Base-by-base conservation (phyloP, 768 basidiomycete species). In the Tricholoma saponaceum region DNA sequence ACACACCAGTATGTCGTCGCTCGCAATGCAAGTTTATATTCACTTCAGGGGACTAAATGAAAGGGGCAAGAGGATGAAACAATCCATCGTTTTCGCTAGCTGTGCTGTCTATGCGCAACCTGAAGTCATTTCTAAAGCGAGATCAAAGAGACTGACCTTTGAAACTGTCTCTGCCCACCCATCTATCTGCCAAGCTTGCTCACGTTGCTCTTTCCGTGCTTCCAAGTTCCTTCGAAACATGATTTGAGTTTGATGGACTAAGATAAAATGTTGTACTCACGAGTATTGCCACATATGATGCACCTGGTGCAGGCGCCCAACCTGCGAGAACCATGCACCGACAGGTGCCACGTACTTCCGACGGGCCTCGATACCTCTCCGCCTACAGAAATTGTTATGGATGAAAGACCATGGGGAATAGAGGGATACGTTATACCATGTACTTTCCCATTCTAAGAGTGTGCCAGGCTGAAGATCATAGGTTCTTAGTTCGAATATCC, bases 261-360 rank as follows among this genome's bases (percentile, higher is more conserved):
- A 57, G 60, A 46, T 16, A 18, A 52, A 14, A 55, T 20, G 58
- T 33, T 5, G 51, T 58, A 81, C 87, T 69, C 66, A 93, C 92
- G 87, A 86, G 69, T 96, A 96, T 73, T 98, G 95, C 96, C 96
- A 98, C 75, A 98, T 83, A 74, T 98, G 96, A 69, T 98, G 91
- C 7, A 97, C 96, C 62, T 92, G 83, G 67, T 92, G 89, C 54
- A 92, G 76, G 50, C 88, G 81, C 52, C 92, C 92, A 49, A 92
- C 79, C 70, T 93, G 92, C 56, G 90, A 89, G 73, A 92, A 95
- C 91, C 92, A 94, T n/a, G 90, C 90, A 26, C 91, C 93, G 12
- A 92, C 83, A 44, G 91, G 95, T 57, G 83, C 83, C 55, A 96
- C 87, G 66, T 90, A 90, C 70, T 89, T 86, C 60, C 87, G 81